Evolutionary conservation across 768 basidiomycete genomes (phyloP).

Genomic region (Paxillus rubicundulus): DNA sequence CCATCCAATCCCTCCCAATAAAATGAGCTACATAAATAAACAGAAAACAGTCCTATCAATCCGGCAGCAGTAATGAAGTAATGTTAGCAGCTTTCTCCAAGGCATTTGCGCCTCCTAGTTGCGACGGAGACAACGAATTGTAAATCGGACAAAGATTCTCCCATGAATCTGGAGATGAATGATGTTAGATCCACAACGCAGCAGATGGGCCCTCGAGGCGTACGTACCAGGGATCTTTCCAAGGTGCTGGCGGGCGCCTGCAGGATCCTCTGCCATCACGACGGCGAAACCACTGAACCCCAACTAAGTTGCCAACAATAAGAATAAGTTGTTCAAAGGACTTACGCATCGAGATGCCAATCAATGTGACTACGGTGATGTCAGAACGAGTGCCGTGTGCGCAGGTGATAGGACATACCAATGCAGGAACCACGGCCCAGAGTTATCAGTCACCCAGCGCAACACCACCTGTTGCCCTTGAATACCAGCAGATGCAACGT

Average conservation of each 20-base stretch:
- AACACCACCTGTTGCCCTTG: slow-evolving; percentile 45
- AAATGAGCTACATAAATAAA: neutral
- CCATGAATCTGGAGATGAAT: slow-evolving; percentile 19
- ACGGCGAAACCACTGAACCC: slow-evolving; percentile 24
- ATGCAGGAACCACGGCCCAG: slow-evolving; percentile 56
- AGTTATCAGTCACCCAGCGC: slow-evolving; percentile 61
- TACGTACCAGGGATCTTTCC: slow-evolving; percentile 16
- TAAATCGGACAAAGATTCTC: slow-evolving; percentile 24
- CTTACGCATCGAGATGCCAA: slow-evolving; percentile 28
- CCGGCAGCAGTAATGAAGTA: slow-evolving; percentile 13
- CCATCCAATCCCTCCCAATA: neutral
- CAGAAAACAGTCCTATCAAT: neutral
- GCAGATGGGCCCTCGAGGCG: neutral
- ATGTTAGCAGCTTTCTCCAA: slow-evolving; percentile 20
- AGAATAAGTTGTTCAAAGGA: neutral
- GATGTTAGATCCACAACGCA: neutral
- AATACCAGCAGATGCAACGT: slow-evolving; percentile 24
- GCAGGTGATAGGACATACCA: slow-evolving; percentile 20
- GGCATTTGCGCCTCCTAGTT: slow-evolving; percentile 21
- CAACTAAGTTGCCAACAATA: neutral
- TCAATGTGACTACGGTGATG: slow-evolving; percentile 24
- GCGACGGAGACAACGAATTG: slow-evolving; percentile 15
- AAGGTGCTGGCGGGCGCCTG: slow-evolving; percentile 13
- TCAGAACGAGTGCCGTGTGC: neutral
- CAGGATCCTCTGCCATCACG: slow-evolving; percentile 25